phyloP scores from a whole-genome alignment of 2,329 filamentous ascomycete genomes.

The Talaromyces sp. region DNA sequence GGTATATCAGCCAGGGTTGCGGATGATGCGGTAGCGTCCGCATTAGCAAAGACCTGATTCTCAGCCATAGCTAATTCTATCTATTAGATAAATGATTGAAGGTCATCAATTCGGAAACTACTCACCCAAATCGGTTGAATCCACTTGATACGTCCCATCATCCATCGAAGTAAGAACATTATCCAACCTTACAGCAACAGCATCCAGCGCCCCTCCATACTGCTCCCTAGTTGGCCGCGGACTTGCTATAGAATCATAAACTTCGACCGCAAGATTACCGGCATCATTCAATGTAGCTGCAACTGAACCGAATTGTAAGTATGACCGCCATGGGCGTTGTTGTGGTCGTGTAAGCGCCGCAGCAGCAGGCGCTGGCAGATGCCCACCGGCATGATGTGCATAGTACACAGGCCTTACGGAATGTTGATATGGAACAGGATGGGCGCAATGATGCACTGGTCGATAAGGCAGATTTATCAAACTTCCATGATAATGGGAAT shows the following conservation, averaged over 20 bases:
- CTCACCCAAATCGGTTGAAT: constrained; percentile 15
- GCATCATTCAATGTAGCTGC: constrained; percentile 18
- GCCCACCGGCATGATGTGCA: neutral
- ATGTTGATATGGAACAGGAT: neutral
- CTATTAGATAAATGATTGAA: neutral
- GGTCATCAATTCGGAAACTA: neutral
- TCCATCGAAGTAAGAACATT: constrained; percentile 21
- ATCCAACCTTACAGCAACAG: constrained; percentile 14
- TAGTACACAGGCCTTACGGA: neutral
- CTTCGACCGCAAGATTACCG: constrained; percentile 17
- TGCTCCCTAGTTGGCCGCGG: constrained; percentile 2
- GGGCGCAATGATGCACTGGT: neutral
- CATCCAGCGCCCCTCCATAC: constrained; percentile 14
- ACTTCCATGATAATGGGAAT: constrained; percentile 1
- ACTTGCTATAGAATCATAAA: constrained; percentile 8
- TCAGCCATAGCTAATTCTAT: neutral
- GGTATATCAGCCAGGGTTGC: neutral
- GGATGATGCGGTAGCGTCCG: constrained; percentile 2
- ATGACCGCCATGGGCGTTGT: constrained; percentile 6
- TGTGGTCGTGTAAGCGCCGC: neutral
- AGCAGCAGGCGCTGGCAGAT: neutral
- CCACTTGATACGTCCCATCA: constrained; percentile 14
- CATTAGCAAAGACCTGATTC: neutral
- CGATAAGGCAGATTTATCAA: constrained; percentile 2
- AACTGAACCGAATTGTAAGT: constrained; percentile 6